Percentiles rank a stretch among this genome's conserved stretches.
Evolutionary conservation across 768 basidiomycete genomes (phyloP).

Genomic region (Tephrocybe sp.): DNA sequence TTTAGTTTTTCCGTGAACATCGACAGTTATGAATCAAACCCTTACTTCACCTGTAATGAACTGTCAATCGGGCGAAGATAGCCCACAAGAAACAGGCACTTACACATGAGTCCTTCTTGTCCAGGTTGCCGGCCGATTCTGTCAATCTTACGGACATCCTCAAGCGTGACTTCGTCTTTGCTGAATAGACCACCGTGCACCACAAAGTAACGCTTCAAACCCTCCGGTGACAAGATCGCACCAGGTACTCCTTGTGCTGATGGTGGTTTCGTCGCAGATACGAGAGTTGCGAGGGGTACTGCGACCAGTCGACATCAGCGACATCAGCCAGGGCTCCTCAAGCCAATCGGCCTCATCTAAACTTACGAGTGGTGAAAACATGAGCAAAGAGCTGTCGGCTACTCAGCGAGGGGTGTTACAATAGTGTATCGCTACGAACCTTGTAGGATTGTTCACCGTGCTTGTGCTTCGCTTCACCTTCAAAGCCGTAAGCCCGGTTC

Average conservation of each 20-base stretch:
- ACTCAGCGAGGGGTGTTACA: conserved; percentile 2
- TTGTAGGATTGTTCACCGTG: conserved; percentile 96
- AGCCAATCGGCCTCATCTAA: too few relatives aligned
- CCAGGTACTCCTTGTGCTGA: conserved; percentile 34
- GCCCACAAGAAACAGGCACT: conserved; percentile 29
- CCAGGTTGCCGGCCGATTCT: conserved; percentile 91
- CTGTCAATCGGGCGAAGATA: conserved; percentile 8
- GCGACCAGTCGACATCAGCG: conserved; percentile 6
- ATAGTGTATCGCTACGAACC: conserved; percentile 34
- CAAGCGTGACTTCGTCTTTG: conserved; percentile 91
- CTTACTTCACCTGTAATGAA: conserved; percentile 60
- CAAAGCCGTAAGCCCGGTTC: conserved; percentile 93
- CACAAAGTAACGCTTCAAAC: conserved; percentile 87
- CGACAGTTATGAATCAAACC: background rate
- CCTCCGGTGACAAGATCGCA: conserved; percentile 80
- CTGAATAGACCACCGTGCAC: conserved; percentile 97
- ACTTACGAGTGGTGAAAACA: conserved; percentile 85
- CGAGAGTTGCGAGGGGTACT: conserved; percentile 91
- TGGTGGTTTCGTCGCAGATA: conserved; percentile 70
- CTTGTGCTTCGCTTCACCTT: conserved; percentile 96
- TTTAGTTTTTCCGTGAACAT: background rate
- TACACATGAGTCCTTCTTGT: conserved; percentile 94
- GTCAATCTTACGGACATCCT: conserved; percentile 87
- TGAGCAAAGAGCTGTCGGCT: conserved; percentile 78
- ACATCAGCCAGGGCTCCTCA: too few relatives aligned